phyloP scores from a whole-genome alignment of 306 rosid species.

The Pueraria montana region DNA sequence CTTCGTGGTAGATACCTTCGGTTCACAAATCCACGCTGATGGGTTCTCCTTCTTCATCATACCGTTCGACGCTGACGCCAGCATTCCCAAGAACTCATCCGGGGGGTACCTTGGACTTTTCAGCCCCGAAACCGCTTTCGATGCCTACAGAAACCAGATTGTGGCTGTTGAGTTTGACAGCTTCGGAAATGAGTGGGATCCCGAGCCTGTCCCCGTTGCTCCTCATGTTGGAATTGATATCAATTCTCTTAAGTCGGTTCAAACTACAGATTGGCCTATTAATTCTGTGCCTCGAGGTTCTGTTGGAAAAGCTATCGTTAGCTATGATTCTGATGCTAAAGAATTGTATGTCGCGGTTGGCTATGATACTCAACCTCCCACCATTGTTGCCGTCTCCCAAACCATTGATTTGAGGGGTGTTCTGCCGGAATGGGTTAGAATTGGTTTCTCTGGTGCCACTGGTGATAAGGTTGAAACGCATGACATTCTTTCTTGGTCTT shows the following conservation, averaged over 20 bases:
- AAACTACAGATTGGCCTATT: constrained; percentile 11
- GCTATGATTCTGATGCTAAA: constrained; percentile 11
- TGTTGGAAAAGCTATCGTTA: constrained; percentile 8
- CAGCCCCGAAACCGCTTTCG: constrained; percentile 31
- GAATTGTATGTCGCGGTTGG: not conserved
- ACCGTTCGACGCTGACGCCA: constrained; percentile 43
- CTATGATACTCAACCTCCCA: not conserved
- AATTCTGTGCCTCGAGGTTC: not conserved
- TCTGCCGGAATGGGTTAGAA: constrained; percentile 45
- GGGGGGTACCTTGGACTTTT: constrained; percentile 49
- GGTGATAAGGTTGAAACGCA: not conserved
- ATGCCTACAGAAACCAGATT: constrained; percentile 31
- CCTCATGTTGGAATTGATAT: constrained; percentile 66
- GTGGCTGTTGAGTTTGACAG: constrained; percentile 72
- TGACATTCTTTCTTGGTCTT: not conserved
- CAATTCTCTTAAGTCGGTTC: constrained; percentile 2
- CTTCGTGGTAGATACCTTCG: no score
- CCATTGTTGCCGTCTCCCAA: not conserved
- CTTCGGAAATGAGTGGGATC: constrained; percentile 56
- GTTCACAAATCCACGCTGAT: constrained; percentile 43
- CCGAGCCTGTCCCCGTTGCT: not conserved
- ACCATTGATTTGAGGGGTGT: constrained; percentile 24
- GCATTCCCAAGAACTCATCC: constrained; percentile 46
- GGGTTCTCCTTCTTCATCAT: constrained; percentile 67
- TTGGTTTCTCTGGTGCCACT: constrained; percentile 47